phyloP scores from a whole-genome alignment of 352 stramenopile genomes.

The Phytophthora podocarpi region DNA sequence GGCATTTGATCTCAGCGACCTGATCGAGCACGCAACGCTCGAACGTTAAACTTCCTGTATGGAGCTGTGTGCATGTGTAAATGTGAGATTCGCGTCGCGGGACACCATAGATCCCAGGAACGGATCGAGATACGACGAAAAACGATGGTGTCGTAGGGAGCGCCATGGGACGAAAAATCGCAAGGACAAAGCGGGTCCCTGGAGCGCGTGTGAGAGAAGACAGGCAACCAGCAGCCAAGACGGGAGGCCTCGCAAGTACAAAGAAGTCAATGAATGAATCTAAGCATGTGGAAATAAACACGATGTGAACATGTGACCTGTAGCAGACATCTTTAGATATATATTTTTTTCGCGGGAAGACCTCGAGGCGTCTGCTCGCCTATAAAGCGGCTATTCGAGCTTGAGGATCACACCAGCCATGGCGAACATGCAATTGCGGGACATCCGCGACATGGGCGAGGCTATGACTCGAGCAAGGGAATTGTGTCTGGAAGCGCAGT shows the following conservation, averaged over 20 bases:
- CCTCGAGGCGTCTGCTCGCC: conserved; percentile 7
- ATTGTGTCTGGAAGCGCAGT: conserved; percentile 67
- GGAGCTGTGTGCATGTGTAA: conserved; percentile 22
- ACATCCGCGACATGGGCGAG: conserved; percentile 77
- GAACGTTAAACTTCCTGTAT: conserved; percentile 34
- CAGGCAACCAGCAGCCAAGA: background rate
- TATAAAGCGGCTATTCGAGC: background rate
- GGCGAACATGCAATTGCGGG: conserved; percentile 55
- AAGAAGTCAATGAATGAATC: conserved; percentile 19
- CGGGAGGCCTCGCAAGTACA: background rate
- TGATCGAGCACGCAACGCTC: conserved; percentile 55
- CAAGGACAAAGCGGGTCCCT: conserved; percentile 23
- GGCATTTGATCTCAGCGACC: conserved; percentile 52
- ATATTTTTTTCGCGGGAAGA: conserved; percentile 16
- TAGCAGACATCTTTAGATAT: background rate
- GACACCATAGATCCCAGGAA: conserved; percentile 1
- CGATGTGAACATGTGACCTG: conserved; percentile 13
- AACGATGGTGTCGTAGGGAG: conserved; percentile 28
- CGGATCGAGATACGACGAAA: conserved; percentile 16
- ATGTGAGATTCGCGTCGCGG: conserved; percentile 22
- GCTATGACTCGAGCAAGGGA: conserved; percentile 59
- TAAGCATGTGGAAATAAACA: conserved; percentile 23
- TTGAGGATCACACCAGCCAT: conserved; percentile 18
- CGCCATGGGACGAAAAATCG: conserved; percentile 33
- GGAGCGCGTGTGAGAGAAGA: conserved; percentile 16